Conservation (phyloP, 305 asterid genomes). For the Withania somnifera region DNA sequence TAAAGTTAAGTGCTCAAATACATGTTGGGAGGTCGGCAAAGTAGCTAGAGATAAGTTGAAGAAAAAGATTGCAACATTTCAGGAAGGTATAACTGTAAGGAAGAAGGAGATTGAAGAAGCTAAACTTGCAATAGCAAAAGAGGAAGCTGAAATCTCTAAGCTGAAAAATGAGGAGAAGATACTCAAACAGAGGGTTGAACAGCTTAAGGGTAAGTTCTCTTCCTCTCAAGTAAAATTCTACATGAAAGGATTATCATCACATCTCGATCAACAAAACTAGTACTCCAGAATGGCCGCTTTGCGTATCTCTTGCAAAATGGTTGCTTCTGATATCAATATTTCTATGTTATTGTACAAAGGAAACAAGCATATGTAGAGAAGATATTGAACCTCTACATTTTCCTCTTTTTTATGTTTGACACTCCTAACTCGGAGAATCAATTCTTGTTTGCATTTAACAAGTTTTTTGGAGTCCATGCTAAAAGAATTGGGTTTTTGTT, state of each 20-base stretch:
- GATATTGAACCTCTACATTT: neutral
- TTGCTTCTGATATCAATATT: neutral
- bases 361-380: neutral
- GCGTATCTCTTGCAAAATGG: neutral
- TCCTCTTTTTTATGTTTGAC: neutral
- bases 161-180: slow-evolving; percentile 69
- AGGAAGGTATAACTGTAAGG: slow-evolving; percentile 67
- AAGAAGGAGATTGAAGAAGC: slow-evolving; percentile 62
- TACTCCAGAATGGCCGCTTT: neutral
- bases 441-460: neutral
- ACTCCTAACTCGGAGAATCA: neutral
- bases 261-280: neutral
- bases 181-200: slow-evolving; percentile 66
- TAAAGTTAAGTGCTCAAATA: slow-evolving; percentile 58
- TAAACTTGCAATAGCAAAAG: slow-evolving; percentile 48
- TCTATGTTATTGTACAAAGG: neutral
- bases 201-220: slow-evolving; percentile 57
- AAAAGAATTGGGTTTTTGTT: neutral
- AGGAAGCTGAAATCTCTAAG: slow-evolving; percentile 65
- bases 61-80: slow-evolving; percentile 65
- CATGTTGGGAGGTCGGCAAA: slow-evolving; percentile 97
- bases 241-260: neutral
- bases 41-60: slow-evolving; percentile 76
- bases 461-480: neutral
- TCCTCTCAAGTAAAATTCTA: neutral